Base-by-base conservation (phyloP, 441 rosid species). In the Breynia disticha region DNA sequence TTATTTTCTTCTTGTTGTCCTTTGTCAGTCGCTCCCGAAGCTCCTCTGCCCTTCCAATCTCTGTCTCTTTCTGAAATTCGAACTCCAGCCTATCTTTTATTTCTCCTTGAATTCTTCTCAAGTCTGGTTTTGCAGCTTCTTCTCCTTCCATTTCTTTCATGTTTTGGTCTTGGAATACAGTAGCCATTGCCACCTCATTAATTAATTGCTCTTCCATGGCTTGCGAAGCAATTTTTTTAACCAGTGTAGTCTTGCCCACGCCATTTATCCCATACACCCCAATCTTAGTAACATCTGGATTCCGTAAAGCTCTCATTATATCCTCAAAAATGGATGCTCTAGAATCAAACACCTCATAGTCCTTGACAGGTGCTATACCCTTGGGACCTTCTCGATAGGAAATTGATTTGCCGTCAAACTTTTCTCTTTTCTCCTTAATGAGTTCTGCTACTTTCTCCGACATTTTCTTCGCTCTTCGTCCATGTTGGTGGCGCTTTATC, bases 11-110 rank as follows among this genome's bases (percentile, higher is more conserved):
- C 49, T 44, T 61, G 10, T 44, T 13, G 7, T 24, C 32, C 32
- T 24, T 24, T 24, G 35, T 66, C 9, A 66, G 28, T 0, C 43
- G 16, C 0, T 11, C 1, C 9, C 32, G 19, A 0, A 57, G 28
- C 35, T 38, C 38, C 61, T 14, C 18, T 52, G 45, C 19, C 17
- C 67, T 38, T 12, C 1, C 52, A 11, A 2, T 14, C 14, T 8
- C 11, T 4, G 64, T 11, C 48, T 60, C 51, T 10, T 11, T 21
- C 1, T 28, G 50, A 19, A 61, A 35, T 14, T 15, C 42, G n/a
- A 52, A 14, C n/a, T 28, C 45, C 16, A 60, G 21, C 57, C 45
- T 7, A 3, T 60, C 64, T 5, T 55, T 55, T n/a, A 60, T 52
- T n/a, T 52, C 44, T 46, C 38, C 24, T 41, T 58, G 54, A 39